Conservation (phyloP, 768 basidiomycete genomes). For the Ramaria rubella region DNA sequence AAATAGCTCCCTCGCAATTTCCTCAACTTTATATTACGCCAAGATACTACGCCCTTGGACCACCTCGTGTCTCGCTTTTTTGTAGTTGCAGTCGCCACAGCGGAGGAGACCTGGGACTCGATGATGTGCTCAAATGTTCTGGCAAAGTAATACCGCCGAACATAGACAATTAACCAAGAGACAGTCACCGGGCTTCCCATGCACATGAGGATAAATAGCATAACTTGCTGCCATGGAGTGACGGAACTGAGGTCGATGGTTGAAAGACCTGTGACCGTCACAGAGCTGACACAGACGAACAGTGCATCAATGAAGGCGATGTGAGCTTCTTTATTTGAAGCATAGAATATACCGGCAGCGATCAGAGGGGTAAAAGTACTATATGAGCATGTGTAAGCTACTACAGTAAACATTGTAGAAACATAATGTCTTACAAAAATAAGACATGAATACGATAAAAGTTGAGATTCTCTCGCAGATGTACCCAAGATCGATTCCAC, state of each 20-base stretch:
- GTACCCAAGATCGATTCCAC: background rate
- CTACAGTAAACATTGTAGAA: background rate
- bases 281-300: conserved; percentile 31
- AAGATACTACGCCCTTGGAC: background rate
- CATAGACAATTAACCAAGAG: conserved; percentile 76
- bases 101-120: conserved; percentile 33
- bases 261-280: conserved; percentile 41
- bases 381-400: conserved; percentile 47
- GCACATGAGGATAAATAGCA: conserved; percentile 32
- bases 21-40: background rate
- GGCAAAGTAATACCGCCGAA: conserved; percentile 59
- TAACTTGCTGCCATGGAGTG: conserved; percentile 62
- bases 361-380: conserved; percentile 21
- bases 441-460: conserved; percentile 60
- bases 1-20: background rate
- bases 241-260: conserved; percentile 63
- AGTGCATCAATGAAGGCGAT: conserved; percentile 51
- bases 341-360: conserved; percentile 63
- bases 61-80: background rate
- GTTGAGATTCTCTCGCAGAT: conserved; percentile 47
- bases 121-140: conserved; percentile 58
- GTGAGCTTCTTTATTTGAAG: conserved; percentile 64
- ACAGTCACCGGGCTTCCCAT: conserved; percentile 70
- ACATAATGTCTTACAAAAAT: conserved; percentile 46
- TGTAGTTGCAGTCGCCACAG: conserved; percentile 11